Evolutionary conservation across 2,329 filamentous ascomycete species (phyloP).

Genomic region (Trichoderma koningii): DNA sequence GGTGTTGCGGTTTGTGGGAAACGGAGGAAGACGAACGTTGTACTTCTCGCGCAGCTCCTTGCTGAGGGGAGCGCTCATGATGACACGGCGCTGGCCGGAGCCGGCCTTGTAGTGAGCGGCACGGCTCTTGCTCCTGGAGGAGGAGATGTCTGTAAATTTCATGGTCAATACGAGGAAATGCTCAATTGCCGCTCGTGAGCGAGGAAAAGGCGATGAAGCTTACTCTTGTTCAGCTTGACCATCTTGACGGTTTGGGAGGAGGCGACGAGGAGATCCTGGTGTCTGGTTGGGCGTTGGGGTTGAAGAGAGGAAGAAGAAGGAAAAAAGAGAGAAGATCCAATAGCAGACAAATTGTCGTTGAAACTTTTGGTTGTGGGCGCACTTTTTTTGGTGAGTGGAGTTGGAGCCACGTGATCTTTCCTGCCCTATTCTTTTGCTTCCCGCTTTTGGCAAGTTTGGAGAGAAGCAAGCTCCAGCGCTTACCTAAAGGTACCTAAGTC

Average conservation of each 20-base stretch:
- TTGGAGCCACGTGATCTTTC: slow-evolving; percentile 40
- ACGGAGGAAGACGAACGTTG: slow-evolving; percentile 67
- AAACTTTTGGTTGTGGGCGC: slow-evolving; percentile 35
- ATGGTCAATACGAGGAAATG: background rate
- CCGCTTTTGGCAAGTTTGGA: no score
- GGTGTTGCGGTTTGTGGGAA: background rate
- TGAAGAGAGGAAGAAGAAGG: slow-evolving; percentile 31
- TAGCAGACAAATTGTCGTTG: slow-evolving; percentile 26
- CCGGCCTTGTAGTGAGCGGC: slow-evolving; percentile 97
- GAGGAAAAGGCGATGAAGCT: slow-evolving; percentile 33
- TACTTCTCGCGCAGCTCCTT: slow-evolving; percentile 99
- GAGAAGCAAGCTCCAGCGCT: no score
- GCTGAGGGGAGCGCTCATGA: slow-evolving; percentile 94
- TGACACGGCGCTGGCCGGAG: slow-evolving; percentile 88
- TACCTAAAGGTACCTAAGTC: no score
- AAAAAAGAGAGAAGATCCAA: slow-evolving; percentile 7
- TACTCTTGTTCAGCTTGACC: slow-evolving; percentile 69
- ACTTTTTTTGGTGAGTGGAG: slow-evolving; percentile 36
- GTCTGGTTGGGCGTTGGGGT: slow-evolving; percentile 34
- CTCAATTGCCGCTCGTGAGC: background rate
- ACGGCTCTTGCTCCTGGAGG: slow-evolving; percentile 97
- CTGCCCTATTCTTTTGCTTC: slow-evolving; percentile 19
- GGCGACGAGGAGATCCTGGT: slow-evolving; percentile 32
- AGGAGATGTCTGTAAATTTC: slow-evolving; percentile 55
- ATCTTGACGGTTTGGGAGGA: slow-evolving; percentile 52